Base-by-base conservation (phyloP, 2,329 filamentous ascomycete species). In the Ascocoryne sarcoides region DNA sequence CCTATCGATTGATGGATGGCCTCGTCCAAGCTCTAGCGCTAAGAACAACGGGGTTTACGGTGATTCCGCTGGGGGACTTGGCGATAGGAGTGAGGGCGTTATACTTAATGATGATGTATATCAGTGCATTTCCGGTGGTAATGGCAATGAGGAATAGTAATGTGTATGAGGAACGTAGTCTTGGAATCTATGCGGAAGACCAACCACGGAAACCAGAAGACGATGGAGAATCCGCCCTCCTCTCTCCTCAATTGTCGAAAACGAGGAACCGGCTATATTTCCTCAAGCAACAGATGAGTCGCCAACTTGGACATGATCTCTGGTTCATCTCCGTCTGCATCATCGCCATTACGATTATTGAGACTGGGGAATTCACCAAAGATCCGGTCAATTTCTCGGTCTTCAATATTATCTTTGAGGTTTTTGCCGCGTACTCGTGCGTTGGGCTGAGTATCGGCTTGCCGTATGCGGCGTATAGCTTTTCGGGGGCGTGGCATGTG, bases 91-190 rank as follows among this genome's bases (percentile, higher is more conserved):
- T 80, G 2, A 71, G 79, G 44, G 66, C 81, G 0, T 59, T 76
- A 2, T 80, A 77, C 50, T 64, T 79, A 10, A 67, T 80, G 40
- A 77, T 79, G 65, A 81, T 81, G 74, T 82, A 81, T 57, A 73
- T 81, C 31, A 75, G 75, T 1, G 73, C 70, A 2, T 80, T 77
- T 44, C 77, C 78, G 0, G 69, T 80, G 16, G 70, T 74, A 18
- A 75, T 81, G 43, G 76, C 73, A 1, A 74, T 81, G 61, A 72
- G 80, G 19, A 76, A 79, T 55, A 81, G 79, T 29, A 84, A 84
- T 53, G 75, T 82, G 20, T 85, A 85, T 54, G 80, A 84, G 55
- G 79, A 85, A 52, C 68, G 76, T 5, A 79, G 75, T 0, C 64
- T 84, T 2, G 79, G 79, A 0, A 71, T 80, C 21, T 75, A 78